Percentiles rank a stretch among this genome's conserved stretches.
Evolutionary conservation across 495 filamentous ascomycete genomes (phyloP).

Genomic region (Aspergillus egyptiacus): DNA sequence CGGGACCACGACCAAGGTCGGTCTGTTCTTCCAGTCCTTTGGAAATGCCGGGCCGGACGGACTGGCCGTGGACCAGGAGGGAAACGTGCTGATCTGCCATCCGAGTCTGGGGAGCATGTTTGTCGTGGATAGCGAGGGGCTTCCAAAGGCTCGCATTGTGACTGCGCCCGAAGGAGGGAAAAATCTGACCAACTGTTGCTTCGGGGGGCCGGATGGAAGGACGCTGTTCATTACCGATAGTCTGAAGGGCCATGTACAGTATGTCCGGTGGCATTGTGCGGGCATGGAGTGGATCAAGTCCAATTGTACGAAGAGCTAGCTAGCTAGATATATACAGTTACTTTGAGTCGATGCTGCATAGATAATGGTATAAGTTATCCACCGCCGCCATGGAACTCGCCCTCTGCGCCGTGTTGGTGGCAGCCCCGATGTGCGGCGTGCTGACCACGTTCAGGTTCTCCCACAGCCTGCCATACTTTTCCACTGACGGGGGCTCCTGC

Average conservation of each 20-base stretch:
- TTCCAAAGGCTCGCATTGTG: constrained; percentile 23
- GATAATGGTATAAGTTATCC: constrained; percentile 22
- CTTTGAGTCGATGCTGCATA: constrained; percentile 7
- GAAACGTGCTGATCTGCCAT: constrained; percentile 24
- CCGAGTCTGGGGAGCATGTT: constrained; percentile 23
- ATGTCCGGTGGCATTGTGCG: constrained; percentile 20
- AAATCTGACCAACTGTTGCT: constrained; percentile 25
- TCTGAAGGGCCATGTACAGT: constrained; percentile 19
- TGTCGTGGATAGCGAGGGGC: constrained; percentile 20
- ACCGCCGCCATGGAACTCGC: constrained; percentile 25
- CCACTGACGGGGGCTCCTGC: constrained; percentile 23
- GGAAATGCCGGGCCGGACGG: constrained; percentile 25
- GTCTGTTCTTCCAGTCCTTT: constrained; percentile 26
- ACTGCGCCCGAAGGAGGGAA: constrained; percentile 16
- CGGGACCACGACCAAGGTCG: constrained; percentile 23
- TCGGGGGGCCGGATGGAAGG: constrained; percentile 20
- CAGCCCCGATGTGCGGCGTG: constrained; percentile 29
- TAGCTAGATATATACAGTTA: no score
- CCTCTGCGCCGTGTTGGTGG: constrained; percentile 19
- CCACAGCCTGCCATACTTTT: constrained; percentile 24
- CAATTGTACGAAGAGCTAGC: not conserved
- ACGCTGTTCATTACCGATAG: constrained; percentile 27
- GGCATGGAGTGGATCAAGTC: not conserved
- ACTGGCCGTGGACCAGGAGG: constrained; percentile 23
- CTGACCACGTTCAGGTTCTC: constrained; percentile 27